Conservation (phyloP, 2,329 filamentous ascomycete genomes). For the Didymella pomorum region DNA sequence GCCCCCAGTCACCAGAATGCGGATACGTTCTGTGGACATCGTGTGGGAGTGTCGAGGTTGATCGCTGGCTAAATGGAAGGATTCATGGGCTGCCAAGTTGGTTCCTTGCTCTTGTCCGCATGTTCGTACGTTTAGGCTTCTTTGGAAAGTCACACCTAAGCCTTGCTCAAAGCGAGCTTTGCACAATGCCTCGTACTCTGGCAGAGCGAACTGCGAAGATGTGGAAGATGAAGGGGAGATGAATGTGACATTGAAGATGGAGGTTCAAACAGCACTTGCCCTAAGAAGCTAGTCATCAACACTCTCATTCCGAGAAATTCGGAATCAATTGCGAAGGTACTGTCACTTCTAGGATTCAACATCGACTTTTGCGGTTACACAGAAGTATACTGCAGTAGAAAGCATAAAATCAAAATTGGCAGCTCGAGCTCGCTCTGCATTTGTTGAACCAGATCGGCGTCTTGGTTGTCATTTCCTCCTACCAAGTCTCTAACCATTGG, state of each 20-base stretch:
- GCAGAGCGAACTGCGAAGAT: background rate
- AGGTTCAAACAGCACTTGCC: constrained; percentile 6
- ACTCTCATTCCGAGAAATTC: constrained; percentile 17
- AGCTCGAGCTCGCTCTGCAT: background rate
- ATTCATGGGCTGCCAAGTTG: constrained; percentile 22
- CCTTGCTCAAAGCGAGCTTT: background rate
- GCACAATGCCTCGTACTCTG: background rate
- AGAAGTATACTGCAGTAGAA: background rate
- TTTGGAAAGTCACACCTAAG: background rate
- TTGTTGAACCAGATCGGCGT: too few relatives aligned
- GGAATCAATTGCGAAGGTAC: constrained; percentile 2
- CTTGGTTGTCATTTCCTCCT: background rate
- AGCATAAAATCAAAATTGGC: background rate
- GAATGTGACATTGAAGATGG: background rate
- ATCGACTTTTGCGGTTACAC: too few relatives aligned
- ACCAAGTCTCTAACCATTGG: background rate
- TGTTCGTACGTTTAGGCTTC: background rate
- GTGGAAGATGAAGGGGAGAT: background rate
- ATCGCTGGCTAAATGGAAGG: constrained; percentile 4
- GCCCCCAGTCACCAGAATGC: constrained; percentile 58
- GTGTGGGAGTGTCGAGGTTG: constrained; percentile 2
- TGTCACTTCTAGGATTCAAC: background rate
- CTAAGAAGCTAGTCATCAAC: constrained; percentile 13
- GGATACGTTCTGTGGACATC: constrained; percentile 35
- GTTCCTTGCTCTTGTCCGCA: constrained; percentile 19